Percentiles rank a stretch among this genome's conserved stretches.
phyloP scores from a whole-genome alignment of 2,329 filamentous ascomycete species.

The Colletotrichum siamense region DNA sequence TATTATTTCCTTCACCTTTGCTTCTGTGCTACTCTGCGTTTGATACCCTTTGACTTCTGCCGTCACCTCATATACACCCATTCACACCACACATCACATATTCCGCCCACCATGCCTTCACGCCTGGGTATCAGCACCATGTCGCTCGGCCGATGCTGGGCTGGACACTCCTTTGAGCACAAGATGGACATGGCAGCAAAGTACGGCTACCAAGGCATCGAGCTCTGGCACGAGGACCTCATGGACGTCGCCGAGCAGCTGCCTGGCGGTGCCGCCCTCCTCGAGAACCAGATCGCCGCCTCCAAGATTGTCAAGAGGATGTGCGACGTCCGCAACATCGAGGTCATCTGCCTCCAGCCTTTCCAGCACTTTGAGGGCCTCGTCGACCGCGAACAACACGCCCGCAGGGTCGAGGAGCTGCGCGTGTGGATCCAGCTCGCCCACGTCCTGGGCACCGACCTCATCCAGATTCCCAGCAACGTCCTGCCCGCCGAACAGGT shows the following conservation, averaged over 20 bases:
- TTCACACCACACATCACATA: background rate
- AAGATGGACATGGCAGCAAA: conserved; percentile 73
- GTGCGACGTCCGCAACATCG: conserved; percentile 59
- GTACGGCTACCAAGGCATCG: conserved; percentile 72
- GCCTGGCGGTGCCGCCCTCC: conserved; percentile 39
- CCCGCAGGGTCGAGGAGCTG: conserved; percentile 64
- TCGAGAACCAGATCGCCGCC: conserved; percentile 58
- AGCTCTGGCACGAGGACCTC: conserved; percentile 81
- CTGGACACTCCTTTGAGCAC: conserved; percentile 68
- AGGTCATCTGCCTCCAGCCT: conserved; percentile 74
- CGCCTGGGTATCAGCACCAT: conserved; percentile 76
- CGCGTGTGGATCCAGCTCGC: conserved; percentile 73
- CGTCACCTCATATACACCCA: background rate
- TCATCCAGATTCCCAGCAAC: conserved; percentile 77
- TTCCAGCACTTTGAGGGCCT: conserved; percentile 82
- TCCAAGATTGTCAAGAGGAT: conserved; percentile 62
- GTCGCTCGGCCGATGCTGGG: conserved; percentile 73
- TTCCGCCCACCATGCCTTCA: conserved; percentile 49
- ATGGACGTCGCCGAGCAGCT: conserved; percentile 60
- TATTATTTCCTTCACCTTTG: background rate
- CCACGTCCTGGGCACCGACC: conserved; percentile 67
- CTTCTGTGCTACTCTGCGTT: background rate
- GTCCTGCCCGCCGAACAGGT: conserved; percentile 61
- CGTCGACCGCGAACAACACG: conserved; percentile 64
- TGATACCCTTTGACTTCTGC: background rate